phyloP scores from a whole-genome alignment of 352 stramenopile genomes.

The Phytophthora agathidicida region DNA sequence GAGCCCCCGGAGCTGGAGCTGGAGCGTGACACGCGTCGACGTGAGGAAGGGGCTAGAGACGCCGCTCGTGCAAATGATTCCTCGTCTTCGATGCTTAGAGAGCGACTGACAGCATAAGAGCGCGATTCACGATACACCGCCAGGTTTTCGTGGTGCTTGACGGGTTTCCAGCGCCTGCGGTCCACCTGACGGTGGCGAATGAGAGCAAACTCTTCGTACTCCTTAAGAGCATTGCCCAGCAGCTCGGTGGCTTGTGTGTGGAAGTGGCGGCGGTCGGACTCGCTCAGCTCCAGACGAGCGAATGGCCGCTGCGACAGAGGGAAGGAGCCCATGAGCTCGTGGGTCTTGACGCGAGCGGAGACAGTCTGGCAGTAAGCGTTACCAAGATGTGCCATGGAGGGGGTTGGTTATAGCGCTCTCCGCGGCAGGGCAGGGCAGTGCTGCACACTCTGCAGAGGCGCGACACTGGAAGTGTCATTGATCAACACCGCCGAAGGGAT shows the following conservation, averaged over 20 bases:
- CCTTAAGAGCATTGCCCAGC: slow-evolving; percentile 29
- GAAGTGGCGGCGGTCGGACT: slow-evolving; percentile 31
- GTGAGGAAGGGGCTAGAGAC: slow-evolving; percentile 3
- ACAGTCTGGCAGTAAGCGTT: slow-evolving; percentile 22
- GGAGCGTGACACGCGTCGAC: slow-evolving; percentile 18
- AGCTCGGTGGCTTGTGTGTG: slow-evolving; percentile 40
- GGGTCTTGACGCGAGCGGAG: slow-evolving; percentile 12
- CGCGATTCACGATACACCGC: slow-evolving; percentile 40
- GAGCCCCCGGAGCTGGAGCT: slow-evolving; percentile 28
- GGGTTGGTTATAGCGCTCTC: not conserved
- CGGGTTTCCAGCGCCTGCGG: slow-evolving; percentile 36
- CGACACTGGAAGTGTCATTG: slow-evolving; percentile 29
- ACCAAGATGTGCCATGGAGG: slow-evolving; percentile 35
- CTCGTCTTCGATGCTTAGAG: slow-evolving; percentile 33
- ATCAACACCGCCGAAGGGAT: slow-evolving; percentile 10
- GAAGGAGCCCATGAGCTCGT: slow-evolving; percentile 32
- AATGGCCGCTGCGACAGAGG: slow-evolving; percentile 33
- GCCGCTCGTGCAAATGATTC: slow-evolving; percentile 16
- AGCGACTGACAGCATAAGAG: slow-evolving; percentile 24
- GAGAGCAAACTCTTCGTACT: slow-evolving; percentile 44
- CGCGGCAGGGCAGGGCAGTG: not conserved
- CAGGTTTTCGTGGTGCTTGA: slow-evolving; percentile 40
- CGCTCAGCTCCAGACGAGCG: slow-evolving; percentile 33
- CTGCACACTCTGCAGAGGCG: slow-evolving; percentile 20
- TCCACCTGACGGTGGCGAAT: slow-evolving; percentile 42